Base-by-base conservation (phyloP, 2,329 filamentous ascomycete genomes). In the Aspergillus versicolor region DNA sequence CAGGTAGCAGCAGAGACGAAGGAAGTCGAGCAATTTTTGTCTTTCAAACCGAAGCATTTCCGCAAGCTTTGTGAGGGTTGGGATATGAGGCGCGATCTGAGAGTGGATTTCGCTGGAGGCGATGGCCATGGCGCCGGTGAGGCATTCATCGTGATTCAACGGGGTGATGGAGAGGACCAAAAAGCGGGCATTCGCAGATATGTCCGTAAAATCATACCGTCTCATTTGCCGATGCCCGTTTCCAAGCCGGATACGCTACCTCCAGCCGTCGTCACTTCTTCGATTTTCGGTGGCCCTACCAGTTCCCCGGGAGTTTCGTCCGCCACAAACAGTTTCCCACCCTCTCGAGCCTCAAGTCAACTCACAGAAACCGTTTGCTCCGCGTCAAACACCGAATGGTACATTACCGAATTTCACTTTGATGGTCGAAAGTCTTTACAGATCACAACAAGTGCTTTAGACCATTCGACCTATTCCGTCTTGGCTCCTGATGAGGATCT, bases 61-160 rank as follows among this genome's bases (percentile, higher is more conserved):
- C 86, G 88, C 21, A 88, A 87, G 66, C 79, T 85, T 1, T 97
- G 90, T 67, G 78, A 89, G 57, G 89, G 89, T 2, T 97, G 94
- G 93, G 90, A 97, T 67, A 97, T 97, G 92, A 86, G 86, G 52
- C 85, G 92, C 59, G 86, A 80, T 60, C 78, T 97, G 3, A 88
- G 94, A 66, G 91, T 96, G 2, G 94, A 99, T 69, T 97, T 97
- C 74, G 89, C 89, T 41, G 86, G 85, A 19, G 90, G 92, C 63
- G 89, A 94, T 73, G 84, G 85, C n/a, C 79, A 84, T 54, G 84
- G 87, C 48, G 88, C 87, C 24, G 92, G 92, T 19, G 93, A 97
- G 73, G 82, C 81, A 15, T 78, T 96, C 40, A 80, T 95, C 24
- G 82, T 96, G 3, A 81, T 97, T 46, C 81, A 85, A 34, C 89